phyloP scores from a whole-genome alignment of 164 flowering plant genomes.

The Vitis labrusca region DNA sequence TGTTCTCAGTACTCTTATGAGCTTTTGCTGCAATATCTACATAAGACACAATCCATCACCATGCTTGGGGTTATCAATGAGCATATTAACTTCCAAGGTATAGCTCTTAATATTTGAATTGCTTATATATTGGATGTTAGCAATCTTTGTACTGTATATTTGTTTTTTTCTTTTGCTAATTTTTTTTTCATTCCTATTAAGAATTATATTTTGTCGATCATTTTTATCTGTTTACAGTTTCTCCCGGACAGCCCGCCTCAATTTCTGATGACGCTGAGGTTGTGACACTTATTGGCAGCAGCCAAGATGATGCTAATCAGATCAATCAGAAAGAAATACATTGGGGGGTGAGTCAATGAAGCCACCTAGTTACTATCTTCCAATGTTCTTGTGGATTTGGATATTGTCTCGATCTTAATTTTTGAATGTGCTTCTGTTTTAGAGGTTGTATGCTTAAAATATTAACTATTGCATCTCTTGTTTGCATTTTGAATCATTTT shows the following conservation, averaged over 20 bases:
- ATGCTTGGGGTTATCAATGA: constrained; percentile 95
- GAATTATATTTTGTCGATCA: neutral
- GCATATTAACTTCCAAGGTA: constrained; percentile 89
- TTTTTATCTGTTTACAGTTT: constrained; percentile 50
- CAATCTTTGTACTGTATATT: neutral
- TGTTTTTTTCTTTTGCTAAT: neutral
- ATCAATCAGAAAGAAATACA: constrained; percentile 90
- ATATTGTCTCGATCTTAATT: neutral
- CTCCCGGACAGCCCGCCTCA: constrained; percentile 85
- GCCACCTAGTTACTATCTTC: neutral
- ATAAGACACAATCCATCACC: constrained; percentile 69
- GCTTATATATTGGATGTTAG: neutral
- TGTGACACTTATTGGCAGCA: constrained; percentile 65
- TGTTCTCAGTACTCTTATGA: constrained; percentile 79
- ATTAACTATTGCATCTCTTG: no score
- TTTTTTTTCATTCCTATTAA: constrained; percentile 5
- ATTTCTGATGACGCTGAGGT: constrained; percentile 85
- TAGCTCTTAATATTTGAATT: neutral
- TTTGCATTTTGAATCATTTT: no score
- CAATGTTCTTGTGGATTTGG: neutral
- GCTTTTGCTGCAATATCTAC: constrained; percentile 86
- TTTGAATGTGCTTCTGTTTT: neutral
- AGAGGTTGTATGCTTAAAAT: neutral
- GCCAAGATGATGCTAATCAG: constrained; percentile 72
- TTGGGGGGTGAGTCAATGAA: constrained; percentile 82